These are phyloP conservation scores for Piloderma croceum DNA, from an alignment of 768 basidiomycete genomes.

Conservation along the genomic window DNA sequence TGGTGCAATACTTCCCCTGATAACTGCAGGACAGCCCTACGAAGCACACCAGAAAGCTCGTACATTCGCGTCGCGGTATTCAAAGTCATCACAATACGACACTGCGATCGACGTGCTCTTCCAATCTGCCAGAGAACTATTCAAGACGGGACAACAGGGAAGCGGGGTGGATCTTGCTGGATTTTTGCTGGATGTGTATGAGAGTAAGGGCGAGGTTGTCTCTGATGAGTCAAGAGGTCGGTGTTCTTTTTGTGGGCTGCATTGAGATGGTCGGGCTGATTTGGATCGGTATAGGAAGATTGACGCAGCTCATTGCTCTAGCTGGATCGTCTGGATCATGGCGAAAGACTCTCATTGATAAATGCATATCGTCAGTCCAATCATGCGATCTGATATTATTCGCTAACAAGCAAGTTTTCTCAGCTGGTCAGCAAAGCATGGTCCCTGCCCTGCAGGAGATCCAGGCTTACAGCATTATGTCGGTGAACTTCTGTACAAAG, in stretches of 20 bases:
- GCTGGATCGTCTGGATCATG: slow-evolving; percentile 75
- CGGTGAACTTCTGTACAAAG: slow-evolving; percentile 84
- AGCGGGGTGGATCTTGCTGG: slow-evolving; percentile 82
- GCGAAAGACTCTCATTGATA: slow-evolving; percentile 88
- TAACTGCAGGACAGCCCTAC: slow-evolving; percentile 68
- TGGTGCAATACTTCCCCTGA: slow-evolving; percentile 69
- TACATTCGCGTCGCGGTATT: slow-evolving; percentile 86
- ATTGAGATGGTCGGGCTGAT: neutral
- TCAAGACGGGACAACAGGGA: slow-evolving; percentile 84
- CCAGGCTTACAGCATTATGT: slow-evolving; percentile 83
- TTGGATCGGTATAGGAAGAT: slow-evolving; percentile 46
- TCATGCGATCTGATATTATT: slow-evolving; percentile 6
- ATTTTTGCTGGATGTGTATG: slow-evolving; percentile 82
- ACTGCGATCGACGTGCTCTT: slow-evolving; percentile 92
- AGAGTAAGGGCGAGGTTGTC: slow-evolving; percentile 63
- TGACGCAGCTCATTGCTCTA: slow-evolving; percentile 90
- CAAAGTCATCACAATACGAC: slow-evolving; percentile 73
- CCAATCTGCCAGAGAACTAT: slow-evolving; percentile 78
- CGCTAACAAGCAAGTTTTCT: slow-evolving; percentile 14
- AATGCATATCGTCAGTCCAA: slow-evolving; percentile 68
- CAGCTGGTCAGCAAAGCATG: slow-evolving; percentile 84
- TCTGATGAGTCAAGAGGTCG: slow-evolving; percentile 78
- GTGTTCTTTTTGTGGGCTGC: slow-evolving; percentile 20
- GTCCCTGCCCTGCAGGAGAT: slow-evolving; percentile 83
- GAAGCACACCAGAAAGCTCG: slow-evolving; percentile 96